Base-by-base conservation (phyloP, 257 asterid genomes). In the Rhazya stricta region DNA sequence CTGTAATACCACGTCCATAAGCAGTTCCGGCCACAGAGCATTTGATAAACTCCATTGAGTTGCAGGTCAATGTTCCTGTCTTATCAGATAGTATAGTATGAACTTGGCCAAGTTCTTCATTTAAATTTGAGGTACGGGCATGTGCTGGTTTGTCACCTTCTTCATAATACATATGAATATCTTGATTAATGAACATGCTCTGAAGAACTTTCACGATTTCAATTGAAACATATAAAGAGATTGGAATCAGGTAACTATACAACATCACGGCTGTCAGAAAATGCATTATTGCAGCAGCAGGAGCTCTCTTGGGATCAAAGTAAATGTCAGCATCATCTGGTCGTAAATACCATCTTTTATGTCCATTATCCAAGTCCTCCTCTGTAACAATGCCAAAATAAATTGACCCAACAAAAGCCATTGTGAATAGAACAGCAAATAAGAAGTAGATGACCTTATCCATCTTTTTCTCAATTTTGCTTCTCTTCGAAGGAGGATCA, bases 11-110 rank as follows among this genome's bases (percentile, higher is more conserved):
- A 67, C 85, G 69, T 34, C 97, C 98, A 72, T 94, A 91, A 72
- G 96, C 95, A 43, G 87, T 88, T 21, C 97, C 98, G n/a, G 92
- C 96, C 42, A 91, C 79, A 0, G 97, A 90, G 76, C 97, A 94
- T 84, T 94, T 94, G 34, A 94, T 88, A 79, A 94, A 94, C 85
- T 94, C 98, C 98, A 94, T 94, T 5, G 96, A 89, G 74, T 94
- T 94, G 79, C 96, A 89, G 53, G 98, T 94, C 82, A 94, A 76
- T 4, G 98, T 94, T 15, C 98, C 98, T 0, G 98, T 94, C 78
- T 94, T 94, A 73, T 94, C 98, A 7, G 98, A 94, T 72, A 94
- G 97, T 30, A 94, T 84, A 0, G 98, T 94, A 62, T 91, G 79
- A 45, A 94, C 97, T 79, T 94, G 98, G 42, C 98, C 98, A 7